A percentile compares a stretch with the other conserved stretches of the same genome.
Evolutionary conservation across 352 stramenopile species (phyloP).

Genomic region (Pythium biforme): DNA sequence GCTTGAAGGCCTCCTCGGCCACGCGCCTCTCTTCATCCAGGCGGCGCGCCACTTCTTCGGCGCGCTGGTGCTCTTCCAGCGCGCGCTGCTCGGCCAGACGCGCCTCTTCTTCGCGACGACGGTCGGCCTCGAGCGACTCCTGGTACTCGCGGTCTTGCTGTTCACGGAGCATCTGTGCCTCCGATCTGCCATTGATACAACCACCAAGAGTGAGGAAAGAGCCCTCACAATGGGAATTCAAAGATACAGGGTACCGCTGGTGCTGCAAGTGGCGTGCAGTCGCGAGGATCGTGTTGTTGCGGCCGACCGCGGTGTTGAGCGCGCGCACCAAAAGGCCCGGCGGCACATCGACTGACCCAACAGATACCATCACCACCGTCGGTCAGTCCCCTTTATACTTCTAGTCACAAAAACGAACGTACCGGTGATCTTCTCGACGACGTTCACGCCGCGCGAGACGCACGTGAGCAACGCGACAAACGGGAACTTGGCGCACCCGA

Average conservation of each 20-base stretch:
- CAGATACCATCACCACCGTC: not conserved
- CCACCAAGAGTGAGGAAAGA: too few relatives aligned
- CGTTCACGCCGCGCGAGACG: conserved; percentile 72
- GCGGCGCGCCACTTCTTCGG: conserved; percentile 37
- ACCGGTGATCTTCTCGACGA: conserved; percentile 87
- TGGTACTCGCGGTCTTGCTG: conserved; percentile 94
- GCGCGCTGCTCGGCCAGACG: conserved; percentile 47
- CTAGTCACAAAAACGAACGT: not conserved
- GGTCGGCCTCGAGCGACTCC: conserved; percentile 90
- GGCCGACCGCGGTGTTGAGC: conserved; percentile 54
- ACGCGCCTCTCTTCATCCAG: conserved; percentile 31
- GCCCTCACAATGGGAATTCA: not conserved
- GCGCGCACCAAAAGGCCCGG: conserved; percentile 57
- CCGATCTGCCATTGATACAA: conserved; percentile 47
- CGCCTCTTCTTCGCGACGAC: conserved; percentile 62
- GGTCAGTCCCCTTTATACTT: not conserved
- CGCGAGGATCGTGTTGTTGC: conserved; percentile 75
- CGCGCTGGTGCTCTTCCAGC: conserved; percentile 24
- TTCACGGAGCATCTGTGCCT: conserved; percentile 86
- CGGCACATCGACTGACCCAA: conserved; percentile 49
- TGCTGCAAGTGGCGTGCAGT: conserved; percentile 67
- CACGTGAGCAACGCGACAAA: conserved; percentile 81
- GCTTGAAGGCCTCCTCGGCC: conserved; percentile 34
- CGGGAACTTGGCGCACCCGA: conserved; percentile 79
- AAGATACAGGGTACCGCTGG: conserved; percentile 44